Conservation (phyloP, 2,329 filamentous ascomycete species). For the Aspergillaceae sp. region DNA sequence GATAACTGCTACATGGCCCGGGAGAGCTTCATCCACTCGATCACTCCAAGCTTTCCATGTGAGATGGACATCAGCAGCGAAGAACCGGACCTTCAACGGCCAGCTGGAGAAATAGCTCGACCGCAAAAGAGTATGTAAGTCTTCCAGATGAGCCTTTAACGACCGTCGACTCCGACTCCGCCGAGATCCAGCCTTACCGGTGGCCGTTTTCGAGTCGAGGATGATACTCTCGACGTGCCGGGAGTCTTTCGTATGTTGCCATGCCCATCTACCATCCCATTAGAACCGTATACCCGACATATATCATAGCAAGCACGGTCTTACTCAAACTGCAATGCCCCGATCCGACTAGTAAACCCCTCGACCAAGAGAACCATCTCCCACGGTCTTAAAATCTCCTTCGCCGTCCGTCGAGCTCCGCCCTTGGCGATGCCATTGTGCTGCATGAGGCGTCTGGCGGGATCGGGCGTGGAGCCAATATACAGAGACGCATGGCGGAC, state of each 20-base stretch:
- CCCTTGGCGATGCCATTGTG: slow-evolving; percentile 82
- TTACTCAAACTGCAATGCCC: slow-evolving; percentile 89
- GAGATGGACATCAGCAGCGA: slow-evolving; percentile 58
- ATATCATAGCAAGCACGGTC: slow-evolving; percentile 20
- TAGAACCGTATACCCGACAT: slow-evolving; percentile 1
- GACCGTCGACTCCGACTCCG: slow-evolving; percentile 46
- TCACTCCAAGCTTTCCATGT: slow-evolving; percentile 58
- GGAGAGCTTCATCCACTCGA: slow-evolving; percentile 41
- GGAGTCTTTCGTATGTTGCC: slow-evolving; percentile 76
- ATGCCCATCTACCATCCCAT: slow-evolving; percentile 62
- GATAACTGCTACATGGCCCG: slow-evolving; percentile 44
- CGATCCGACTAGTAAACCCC: slow-evolving; percentile 78
- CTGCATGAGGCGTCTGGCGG: slow-evolving; percentile 72
- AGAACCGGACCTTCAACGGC: slow-evolving; percentile 77
- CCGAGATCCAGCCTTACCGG: slow-evolving; percentile 31
- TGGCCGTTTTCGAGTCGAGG: slow-evolving; percentile 40
- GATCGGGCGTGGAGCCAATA: slow-evolving; percentile 86
- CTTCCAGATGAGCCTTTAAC: slow-evolving; percentile 62
- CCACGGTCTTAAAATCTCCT: slow-evolving; percentile 66
- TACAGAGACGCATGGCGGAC: slow-evolving; percentile 63
- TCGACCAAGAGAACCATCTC: slow-evolving; percentile 81
- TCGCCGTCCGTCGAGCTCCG: slow-evolving; percentile 69
- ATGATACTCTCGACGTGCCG: slow-evolving; percentile 60
- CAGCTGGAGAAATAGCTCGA: slow-evolving; percentile 72
- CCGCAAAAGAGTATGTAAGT: slow-evolving; percentile 70